Evolutionary conservation across 331 rosid genomes (phyloP), one percentile per base, ranked within the genome.

Genomic region (Acacia pycnantha): DNA sequence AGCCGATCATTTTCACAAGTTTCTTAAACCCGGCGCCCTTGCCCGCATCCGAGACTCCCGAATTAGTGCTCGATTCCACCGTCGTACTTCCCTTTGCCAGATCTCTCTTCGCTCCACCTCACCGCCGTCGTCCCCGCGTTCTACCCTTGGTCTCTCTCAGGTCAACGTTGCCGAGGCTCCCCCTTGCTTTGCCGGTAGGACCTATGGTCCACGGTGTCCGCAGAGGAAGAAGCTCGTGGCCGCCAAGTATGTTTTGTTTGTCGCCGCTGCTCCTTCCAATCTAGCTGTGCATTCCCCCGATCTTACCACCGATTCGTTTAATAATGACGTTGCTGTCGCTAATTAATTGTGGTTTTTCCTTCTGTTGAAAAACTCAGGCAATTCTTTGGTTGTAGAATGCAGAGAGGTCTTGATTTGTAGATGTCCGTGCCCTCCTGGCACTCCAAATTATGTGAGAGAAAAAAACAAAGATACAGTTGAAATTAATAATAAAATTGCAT

Each of bases 191-290:
- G 76, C 85, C 22, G 75, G 64, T 6, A 83, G 88, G 88, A 67
- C 75, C 77, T 80, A 44, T n/a, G 90, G 92, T 29, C 92, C 92
- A 9, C 77, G 87, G 0, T 90, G 88, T 41, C 91, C 90, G 0
- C 90, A 85, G 86, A 81, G 96, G 81, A 91, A 91, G 91, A 91
- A 85, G 88, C 89, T 90, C 13, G 64, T 84, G 18, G 92, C 93
- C 1, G 33, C 87, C 2, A 91, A 90, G 91, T 79, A 88, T 4
- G 85, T 84, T 6, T 54, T 86, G 73, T 81, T 82, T 35, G 67
- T 84, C 12, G 79, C 71, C 33, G 74, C 83, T n/a, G 48, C 40
- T 15, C 85, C 87, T 9, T 29, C 86, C 14, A 79, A 78, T 51
- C 81, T 89, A 11, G 66, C 79, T 3, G 11, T 81, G 31, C 88